Evolutionary conservation across 2,329 filamentous ascomycete genomes (phyloP), one percentile per base, ranked within the genome.

Genomic region (Diaporthe helianthi): DNA sequence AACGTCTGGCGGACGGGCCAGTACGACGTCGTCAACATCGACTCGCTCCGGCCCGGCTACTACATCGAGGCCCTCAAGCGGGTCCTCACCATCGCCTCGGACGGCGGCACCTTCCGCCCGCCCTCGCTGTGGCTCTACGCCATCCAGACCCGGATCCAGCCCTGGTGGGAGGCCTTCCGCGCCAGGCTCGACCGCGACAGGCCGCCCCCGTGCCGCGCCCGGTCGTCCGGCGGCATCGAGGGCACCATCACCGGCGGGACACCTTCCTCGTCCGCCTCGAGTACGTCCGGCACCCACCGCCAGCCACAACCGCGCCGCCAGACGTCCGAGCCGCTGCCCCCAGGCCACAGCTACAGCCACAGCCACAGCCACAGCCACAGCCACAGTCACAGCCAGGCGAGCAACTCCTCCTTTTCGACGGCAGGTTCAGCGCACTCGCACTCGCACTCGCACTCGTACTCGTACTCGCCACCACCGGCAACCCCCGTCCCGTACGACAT

Each of bases 61-160:
- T 71, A 71, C 29, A 69, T 71, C 46, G 47, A 46, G 26, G 46
- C 47, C 26, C 19, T 71, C 22, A 60, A 54, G 61, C 38, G 52
- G 10, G 53, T 47, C 5, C 67, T 71, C 12, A 15, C 4, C 15
- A 26, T 47, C 15, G 67, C 53, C 19, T 63, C 69, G 9, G 46
- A 47, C 15, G 60, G 53, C 0, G 67, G 61, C 8, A 54, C 10
- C 13, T 71, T 69, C 58, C 66, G 67, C n/a, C 44, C 64, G n/a
- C 58, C 69, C n/a, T 51, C 60, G 13, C 26, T 71, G 24, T 71
- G 69, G 69, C 53, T 71, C 6, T 66, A 71, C 47, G 69, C 69
- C 33, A 36, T 69, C 4, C 46, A 52, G 38, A 60, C 69, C 7
- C 38, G 67, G 19, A 68, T 71, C 52, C 60, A 65, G 41, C 69